These are phyloP conservation scores for Phialophora macrospora DNA, from an alignment of 2,329 filamentous ascomycete genomes.

Conservation along the genomic window DNA sequence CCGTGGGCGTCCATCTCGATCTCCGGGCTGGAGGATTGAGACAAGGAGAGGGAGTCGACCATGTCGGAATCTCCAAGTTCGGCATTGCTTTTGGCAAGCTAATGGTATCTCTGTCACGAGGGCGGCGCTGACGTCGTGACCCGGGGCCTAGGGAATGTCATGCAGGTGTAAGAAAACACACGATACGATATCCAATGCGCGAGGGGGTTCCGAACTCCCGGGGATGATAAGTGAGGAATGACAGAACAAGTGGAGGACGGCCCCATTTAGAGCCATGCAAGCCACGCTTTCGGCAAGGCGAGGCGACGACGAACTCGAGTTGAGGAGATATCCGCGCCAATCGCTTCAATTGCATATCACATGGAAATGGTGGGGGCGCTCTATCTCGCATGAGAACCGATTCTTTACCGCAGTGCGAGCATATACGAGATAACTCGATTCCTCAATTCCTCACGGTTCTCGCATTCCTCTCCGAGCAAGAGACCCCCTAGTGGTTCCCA, in stretches of 20 bases:
- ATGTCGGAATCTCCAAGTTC: conserved; percentile 14
- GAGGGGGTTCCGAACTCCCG: not conserved
- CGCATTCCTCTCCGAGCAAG: not conserved
- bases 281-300: not conserved
- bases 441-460: not conserved
- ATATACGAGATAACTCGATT: too few relatives aligned
- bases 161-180: not conserved
- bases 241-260: too few relatives aligned
- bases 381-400: too few relatives aligned
- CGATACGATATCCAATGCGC: not conserved
- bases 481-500: not conserved
- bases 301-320: not conserved
- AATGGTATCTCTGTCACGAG: conserved; percentile 2
- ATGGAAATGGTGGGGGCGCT: not conserved
- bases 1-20: conserved; percentile 31
- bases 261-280: not conserved
- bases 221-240: not conserved
- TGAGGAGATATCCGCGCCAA: conserved; percentile 2
- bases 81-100: conserved; percentile 9
- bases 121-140: not conserved
- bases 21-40: conserved; percentile 14
- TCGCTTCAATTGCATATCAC: not conserved
- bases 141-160: not conserved
- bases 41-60: conserved; percentile 16
- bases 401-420: too few relatives aligned